These are phyloP conservation scores for Bimuria novae-zelandiae DNA, from an alignment of 2,329 filamentous ascomycete species.

Conservation along the genomic window DNA sequence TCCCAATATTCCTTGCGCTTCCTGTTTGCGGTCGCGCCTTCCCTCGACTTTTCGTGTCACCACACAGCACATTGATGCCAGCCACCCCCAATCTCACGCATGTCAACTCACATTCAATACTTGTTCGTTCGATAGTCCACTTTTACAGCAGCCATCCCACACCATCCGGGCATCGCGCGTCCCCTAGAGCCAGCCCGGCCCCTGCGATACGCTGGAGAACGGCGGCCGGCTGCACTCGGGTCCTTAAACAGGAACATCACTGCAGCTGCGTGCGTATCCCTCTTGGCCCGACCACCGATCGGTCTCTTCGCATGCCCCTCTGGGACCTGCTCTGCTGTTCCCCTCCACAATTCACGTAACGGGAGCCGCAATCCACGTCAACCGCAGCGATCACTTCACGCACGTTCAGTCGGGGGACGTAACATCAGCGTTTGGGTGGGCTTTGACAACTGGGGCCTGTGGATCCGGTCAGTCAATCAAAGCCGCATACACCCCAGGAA, in stretches of 20 bases:
- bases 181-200: neutral
- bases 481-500: neutral
- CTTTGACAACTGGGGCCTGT: too few relatives aligned
- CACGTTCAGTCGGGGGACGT: too few relatives aligned
- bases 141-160: neutral
- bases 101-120: neutral
- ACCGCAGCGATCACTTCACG: too few relatives aligned
- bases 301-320: neutral
- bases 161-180: neutral
- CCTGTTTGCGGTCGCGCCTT: neutral
- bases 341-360: neutral
- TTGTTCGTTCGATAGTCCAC: neutral
- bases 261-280: neutral
- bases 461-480: too few relatives aligned
- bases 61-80: neutral
- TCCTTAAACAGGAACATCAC: neutral
- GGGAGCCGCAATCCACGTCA: neutral
- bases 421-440: too few relatives aligned
- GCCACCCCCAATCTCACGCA: neutral
- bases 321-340: neutral
- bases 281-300: neutral
- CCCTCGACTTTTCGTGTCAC: neutral
- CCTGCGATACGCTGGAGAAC: neutral
- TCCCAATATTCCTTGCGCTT: neutral
- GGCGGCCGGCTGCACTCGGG: neutral